Percentiles rank a stretch among this genome's conserved stretches.
These are phyloP conservation scores for Zea luxurians DNA, from an alignment of 176 grass and related monocot species.

Conservation along the genomic window DNA sequence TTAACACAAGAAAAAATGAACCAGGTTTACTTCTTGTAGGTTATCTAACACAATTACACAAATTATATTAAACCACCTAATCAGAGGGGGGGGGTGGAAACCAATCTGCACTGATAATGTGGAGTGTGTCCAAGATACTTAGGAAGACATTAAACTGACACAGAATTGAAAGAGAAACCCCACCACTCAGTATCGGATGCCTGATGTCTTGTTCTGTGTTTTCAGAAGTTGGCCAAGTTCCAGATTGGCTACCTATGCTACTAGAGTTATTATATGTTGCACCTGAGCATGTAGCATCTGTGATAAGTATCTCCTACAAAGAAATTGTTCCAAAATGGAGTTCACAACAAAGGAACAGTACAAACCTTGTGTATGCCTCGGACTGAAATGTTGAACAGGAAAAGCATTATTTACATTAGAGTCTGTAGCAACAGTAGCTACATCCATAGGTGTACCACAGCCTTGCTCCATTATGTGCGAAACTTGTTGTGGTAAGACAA, in stretches of 20 bases:
- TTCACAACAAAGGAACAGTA: background rate
- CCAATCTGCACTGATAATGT: background rate
- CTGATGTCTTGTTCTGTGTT: constrained; percentile 53
- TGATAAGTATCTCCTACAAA: background rate
- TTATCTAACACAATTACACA: constrained; percentile 8
- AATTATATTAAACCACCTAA: background rate
- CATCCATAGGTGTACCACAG: constrained; percentile 41
- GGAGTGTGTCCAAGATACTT: constrained; percentile 1
- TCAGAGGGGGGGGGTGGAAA: background rate
- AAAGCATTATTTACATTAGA: constrained; percentile 35
- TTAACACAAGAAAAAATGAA: background rate
- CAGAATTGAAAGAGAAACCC: constrained; percentile 34
- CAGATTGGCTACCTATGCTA: constrained; percentile 61
- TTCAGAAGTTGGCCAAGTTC: constrained; percentile 53
- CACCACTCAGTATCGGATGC: constrained; percentile 53
- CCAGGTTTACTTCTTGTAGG: background rate
- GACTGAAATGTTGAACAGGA: constrained; percentile 39
- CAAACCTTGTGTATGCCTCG: constrained; percentile 46
- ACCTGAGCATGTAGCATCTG: constrained; percentile 26
- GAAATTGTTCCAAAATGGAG: background rate
- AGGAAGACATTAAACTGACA: background rate
- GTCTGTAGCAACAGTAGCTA: constrained; percentile 28
- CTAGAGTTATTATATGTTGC: constrained; percentile 55
- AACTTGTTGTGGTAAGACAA: constrained; percentile 34
- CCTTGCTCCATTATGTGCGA: constrained; percentile 54